A percentile compares a stretch with the other conserved stretches of the same genome.
phyloP scores from a whole-genome alignment of 129 eudicot genomes.

The Arctium lappa region DNA sequence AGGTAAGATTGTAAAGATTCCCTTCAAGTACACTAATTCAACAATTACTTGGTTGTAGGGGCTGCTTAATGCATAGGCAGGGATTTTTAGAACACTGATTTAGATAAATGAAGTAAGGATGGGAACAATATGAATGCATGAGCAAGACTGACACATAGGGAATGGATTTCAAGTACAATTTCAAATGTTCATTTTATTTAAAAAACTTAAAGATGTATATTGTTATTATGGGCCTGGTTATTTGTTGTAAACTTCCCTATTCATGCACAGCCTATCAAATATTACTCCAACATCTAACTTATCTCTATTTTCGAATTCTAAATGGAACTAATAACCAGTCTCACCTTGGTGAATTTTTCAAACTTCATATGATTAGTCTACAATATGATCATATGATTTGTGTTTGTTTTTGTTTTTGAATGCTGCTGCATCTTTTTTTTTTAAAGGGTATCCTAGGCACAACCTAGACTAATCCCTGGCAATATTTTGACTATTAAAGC shows the following conservation, averaged over 20 bases:
- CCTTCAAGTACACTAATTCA: neutral
- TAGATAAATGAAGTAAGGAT: neutral
- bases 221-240: neutral
- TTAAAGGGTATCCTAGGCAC: no score
- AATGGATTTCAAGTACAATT: neutral
- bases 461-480: no score
- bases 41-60: neutral
- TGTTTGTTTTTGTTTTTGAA: neutral
- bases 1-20: neutral
- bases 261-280: neutral
- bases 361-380: neutral
- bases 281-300: neutral
- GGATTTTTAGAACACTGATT: neutral
- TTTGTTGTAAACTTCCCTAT: neutral
- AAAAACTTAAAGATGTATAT: neutral
- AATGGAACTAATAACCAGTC: neutral
- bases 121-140: neutral
- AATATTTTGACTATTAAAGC: no score
- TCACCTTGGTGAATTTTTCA: neutral
- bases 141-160: neutral
- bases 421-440: neutral
- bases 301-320: neutral
- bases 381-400: neutral
- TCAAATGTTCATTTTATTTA: neutral
- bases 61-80: neutral